Evolutionary conservation across 2,329 filamentous ascomycete genomes (phyloP).

Genomic region (Colletotrichum lentis): DNA sequence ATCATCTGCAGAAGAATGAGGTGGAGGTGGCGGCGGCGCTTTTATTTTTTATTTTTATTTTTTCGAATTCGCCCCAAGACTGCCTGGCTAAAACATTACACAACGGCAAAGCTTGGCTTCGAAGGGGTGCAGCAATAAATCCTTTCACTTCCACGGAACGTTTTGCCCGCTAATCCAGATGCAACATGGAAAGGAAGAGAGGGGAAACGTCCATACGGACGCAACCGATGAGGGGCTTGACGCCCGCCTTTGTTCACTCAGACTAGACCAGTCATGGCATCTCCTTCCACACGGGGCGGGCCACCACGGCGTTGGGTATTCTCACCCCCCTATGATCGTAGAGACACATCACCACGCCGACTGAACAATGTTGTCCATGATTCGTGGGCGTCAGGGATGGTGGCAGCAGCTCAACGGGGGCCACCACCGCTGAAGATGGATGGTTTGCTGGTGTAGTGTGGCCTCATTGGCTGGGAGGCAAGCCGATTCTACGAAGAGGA

Average conservation of each 20-base stretch:
- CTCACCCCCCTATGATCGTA: slow-evolving; percentile 21
- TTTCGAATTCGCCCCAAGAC: slow-evolving; percentile 9
- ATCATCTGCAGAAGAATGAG: slow-evolving; percentile 5
- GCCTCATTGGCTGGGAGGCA: slow-evolving; percentile 17
- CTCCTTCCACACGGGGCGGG: slow-evolving; percentile 10
- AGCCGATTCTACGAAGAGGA: slow-evolving; percentile 6
- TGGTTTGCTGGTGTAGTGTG: slow-evolving; percentile 2
- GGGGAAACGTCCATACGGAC: slow-evolving; percentile 24
- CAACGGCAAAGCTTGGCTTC: slow-evolving; percentile 14
- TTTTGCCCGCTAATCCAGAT: slow-evolving; percentile 34
- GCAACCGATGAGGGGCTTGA: slow-evolving; percentile 28
- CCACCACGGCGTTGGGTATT: slow-evolving; percentile 13
- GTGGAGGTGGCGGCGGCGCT: slow-evolving; percentile 1
- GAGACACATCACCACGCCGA: slow-evolving; percentile 17
- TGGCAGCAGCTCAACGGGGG: slow-evolving; percentile 22
- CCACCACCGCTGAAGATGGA: slow-evolving; percentile 15
- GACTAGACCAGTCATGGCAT: slow-evolving; percentile 24
- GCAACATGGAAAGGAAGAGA: slow-evolving; percentile 5
- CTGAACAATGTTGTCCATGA: slow-evolving; percentile 29
- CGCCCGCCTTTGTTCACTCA: slow-evolving; percentile 26
- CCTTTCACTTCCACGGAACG: slow-evolving; percentile 4
- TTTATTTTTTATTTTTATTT: too few relatives aligned
- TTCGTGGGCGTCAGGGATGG: slow-evolving; percentile 30
- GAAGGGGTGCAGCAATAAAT: slow-evolving; percentile 9
- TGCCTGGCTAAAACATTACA: slow-evolving; percentile 8